Percentiles rank a stretch among this genome's conserved stretches.
phyloP scores from a whole-genome alignment of 805 yeast species.

The Yamadazyma takamatsuzukensis region DNA sequence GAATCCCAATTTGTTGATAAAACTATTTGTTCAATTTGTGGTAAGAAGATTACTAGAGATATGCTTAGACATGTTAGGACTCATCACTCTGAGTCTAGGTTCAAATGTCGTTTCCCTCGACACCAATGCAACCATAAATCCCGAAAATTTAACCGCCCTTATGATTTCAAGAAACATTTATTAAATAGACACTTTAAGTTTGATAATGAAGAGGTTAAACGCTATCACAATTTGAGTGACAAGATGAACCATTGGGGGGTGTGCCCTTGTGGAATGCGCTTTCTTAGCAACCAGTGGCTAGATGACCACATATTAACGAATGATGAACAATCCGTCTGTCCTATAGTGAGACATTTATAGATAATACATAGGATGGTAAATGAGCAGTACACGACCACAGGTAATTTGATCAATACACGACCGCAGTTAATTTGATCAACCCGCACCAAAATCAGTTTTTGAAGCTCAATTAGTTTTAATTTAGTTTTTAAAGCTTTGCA shows the following conservation, averaged over 20 bases:
- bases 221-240: conserved; percentile 48
- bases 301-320: conserved; percentile 30
- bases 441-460: too few species aligned
- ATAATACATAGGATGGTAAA: too few species aligned
- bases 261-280: conserved; percentile 42
- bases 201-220: conserved; percentile 43
- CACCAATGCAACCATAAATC: conserved; percentile 54
- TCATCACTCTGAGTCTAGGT: conserved; percentile 54
- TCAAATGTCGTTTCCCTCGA: conserved; percentile 55
- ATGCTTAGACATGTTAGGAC: conserved; percentile 61
- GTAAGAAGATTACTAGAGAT: conserved; percentile 54
- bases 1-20: conserved; percentile 37
- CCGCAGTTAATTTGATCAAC: too few species aligned
- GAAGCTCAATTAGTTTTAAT: too few species aligned
- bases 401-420: too few species aligned
- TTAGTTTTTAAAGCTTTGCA: too few species aligned
- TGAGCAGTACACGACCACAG: too few species aligned
- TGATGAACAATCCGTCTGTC: conserved; percentile 1
- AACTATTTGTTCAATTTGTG: conserved; percentile 49
- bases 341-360: too few species aligned
- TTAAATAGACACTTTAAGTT: conserved; percentile 57
- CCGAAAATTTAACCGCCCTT: conserved; percentile 63
- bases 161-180: conserved; percentile 64
- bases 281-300: conserved; percentile 32
- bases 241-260: conserved; percentile 50